These are phyloP conservation scores for Avena eriantha DNA, from an alignment of 176 grass and related monocot species.

Conservation along the genomic window DNA sequence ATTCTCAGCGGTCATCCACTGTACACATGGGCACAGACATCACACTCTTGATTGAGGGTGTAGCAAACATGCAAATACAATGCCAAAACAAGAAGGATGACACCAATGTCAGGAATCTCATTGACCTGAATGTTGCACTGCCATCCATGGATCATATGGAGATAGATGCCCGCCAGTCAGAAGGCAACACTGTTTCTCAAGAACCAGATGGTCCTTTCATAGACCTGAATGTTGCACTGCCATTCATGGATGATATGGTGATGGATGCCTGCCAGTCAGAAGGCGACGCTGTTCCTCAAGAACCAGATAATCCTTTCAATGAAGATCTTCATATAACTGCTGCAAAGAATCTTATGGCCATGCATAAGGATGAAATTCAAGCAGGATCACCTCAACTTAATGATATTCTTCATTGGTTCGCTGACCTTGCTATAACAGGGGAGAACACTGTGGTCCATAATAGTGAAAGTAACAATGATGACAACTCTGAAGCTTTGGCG, in stretches of 20 bases:
- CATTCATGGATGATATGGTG: slow-evolving; percentile 49
- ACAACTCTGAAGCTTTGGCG: slow-evolving; percentile 64
- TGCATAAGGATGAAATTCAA: slow-evolving; percentile 36
- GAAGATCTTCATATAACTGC: slow-evolving; percentile 49
- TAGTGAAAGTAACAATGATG: slow-evolving; percentile 36
- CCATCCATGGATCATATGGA: slow-evolving; percentile 52
- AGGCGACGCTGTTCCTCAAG: slow-evolving; percentile 20
- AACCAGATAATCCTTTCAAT: slow-evolving; percentile 42
- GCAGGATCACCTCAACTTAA: slow-evolving; percentile 31
- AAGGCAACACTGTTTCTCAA: slow-evolving; percentile 32
- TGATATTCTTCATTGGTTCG: slow-evolving; percentile 72
- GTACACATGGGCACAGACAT: background rate
- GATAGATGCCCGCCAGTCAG: slow-evolving; percentile 33
- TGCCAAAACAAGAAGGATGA: slow-evolving; percentile 34
- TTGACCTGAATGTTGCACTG: slow-evolving; percentile 72
- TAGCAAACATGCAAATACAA: slow-evolving; percentile 34
- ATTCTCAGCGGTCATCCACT: slow-evolving; percentile 8
- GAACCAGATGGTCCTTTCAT: slow-evolving; percentile 45
- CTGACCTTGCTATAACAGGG: slow-evolving; percentile 50
- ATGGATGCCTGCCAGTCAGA: slow-evolving; percentile 35
- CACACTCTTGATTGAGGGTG: background rate
- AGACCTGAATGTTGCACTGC: slow-evolving; percentile 65
- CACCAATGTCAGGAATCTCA: slow-evolving; percentile 42
- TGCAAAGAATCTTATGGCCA: slow-evolving; percentile 59
- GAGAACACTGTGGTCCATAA: slow-evolving; percentile 21